These are phyloP conservation scores for Geranium brycei DNA, from an alignment of 345 rosid species.

Conservation along the genomic window DNA sequence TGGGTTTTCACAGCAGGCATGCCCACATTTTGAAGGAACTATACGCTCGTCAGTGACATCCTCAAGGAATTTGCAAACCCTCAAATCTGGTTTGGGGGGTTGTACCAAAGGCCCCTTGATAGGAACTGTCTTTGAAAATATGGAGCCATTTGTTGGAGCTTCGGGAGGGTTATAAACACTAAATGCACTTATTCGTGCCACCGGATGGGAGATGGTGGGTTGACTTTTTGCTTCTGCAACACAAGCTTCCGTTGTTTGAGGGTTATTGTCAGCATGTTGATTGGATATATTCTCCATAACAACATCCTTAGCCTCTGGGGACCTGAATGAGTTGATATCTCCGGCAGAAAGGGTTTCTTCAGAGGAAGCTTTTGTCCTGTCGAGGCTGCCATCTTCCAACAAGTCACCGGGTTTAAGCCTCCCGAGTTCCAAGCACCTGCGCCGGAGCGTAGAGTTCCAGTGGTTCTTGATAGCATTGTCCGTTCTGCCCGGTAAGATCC, in stretches of 20 bases:
- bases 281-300: slow-evolving; percentile 18
- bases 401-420: slow-evolving; percentile 14
- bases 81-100: slow-evolving; percentile 31
- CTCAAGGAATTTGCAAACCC: slow-evolving; percentile 39
- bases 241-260: slow-evolving; percentile 18
- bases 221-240: slow-evolving; percentile 14
- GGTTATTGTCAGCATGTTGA: slow-evolving; percentile 13
- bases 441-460: slow-evolving; percentile 30
- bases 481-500: no score
- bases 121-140: slow-evolving; percentile 23
- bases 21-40: slow-evolving; percentile 56
- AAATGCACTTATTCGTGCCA: slow-evolving; percentile 64
- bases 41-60: slow-evolving; percentile 37
- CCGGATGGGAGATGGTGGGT: slow-evolving; percentile 32
- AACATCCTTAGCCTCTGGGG: slow-evolving; percentile 18
- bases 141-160: slow-evolving; percentile 20
- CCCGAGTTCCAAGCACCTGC: slow-evolving; percentile 28
- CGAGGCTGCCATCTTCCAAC: slow-evolving; percentile 25
- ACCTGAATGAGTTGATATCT: slow-evolving; percentile 14
- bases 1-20: slow-evolving; percentile 44
- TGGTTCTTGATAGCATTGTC: no score
- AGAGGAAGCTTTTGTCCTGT: slow-evolving; percentile 35
- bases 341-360: slow-evolving; percentile 24
- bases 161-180: slow-evolving; percentile 35
- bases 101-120: slow-evolving; percentile 45